phyloP scores from a whole-genome alignment of 73 alveolate species.

The Paramecium biaurelia region DNA sequence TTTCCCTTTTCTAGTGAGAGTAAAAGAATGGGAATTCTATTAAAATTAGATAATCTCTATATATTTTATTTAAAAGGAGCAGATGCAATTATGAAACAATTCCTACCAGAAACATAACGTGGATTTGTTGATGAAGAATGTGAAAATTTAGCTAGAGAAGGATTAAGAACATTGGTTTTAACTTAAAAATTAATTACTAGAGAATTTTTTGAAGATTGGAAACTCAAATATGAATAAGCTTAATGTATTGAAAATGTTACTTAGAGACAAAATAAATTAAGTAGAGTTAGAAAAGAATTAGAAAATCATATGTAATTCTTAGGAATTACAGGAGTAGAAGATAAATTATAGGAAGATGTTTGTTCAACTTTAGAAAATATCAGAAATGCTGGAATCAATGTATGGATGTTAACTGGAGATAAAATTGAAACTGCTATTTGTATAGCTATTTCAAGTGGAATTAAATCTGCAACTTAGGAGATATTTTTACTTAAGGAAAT shows the following conservation, averaged over 20 bases:
- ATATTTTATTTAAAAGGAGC: conserved; percentile 90
- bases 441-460: conserved; percentile 95
- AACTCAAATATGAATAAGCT: conserved; percentile 38
- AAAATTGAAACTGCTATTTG: conserved; percentile 98
- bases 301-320: conserved; percentile 90
- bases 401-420: conserved; percentile 99
- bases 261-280: conserved; percentile 75
- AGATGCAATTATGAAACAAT: conserved; percentile 81
- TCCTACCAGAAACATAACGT: conserved; percentile 74
- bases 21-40: conserved; percentile 96
- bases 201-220: conserved; percentile 58
- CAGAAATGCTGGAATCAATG: conserved; percentile 91
- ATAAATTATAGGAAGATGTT: conserved; percentile 93
- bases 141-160: conserved; percentile 92
- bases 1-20: conserved; percentile 95
- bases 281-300: conserved; percentile 72
- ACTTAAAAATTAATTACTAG: conserved; percentile 68
- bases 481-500: conserved; percentile 79
- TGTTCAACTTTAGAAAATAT: conserved; percentile 86
- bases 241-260: not conserved
- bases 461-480: conserved; percentile 79
- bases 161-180: conserved; percentile 89
- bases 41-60: conserved; percentile 39
- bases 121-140: conserved; percentile 85
- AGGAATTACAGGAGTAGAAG: conserved; percentile 98